Evolutionary conservation across 495 filamentous ascomycete species (phyloP), one percentile per base, ranked within the genome.

Genomic region (Hypomontagnella monticulosa): DNA sequence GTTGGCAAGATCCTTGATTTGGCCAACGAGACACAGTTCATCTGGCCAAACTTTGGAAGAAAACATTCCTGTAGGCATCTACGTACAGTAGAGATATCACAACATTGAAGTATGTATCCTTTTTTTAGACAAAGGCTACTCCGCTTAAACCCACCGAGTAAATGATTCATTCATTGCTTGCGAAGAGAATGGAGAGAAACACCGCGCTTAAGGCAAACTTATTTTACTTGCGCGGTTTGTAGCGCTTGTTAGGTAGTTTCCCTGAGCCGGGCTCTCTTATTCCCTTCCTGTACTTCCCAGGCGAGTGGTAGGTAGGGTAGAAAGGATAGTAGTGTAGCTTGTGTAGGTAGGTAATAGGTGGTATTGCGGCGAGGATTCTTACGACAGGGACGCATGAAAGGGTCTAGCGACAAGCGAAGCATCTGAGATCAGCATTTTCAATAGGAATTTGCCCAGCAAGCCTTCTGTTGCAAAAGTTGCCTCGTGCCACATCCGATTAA

Each of bases 1-100:
- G 65, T 66, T 63, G 68, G 66, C 63, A 56, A 63, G 53, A 63
- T 63, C 66, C 66, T 63, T 69, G 59, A 59, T 69, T 69, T 63
- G 66, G 55, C 66, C 55, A 58, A 62, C 48, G 38, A 59, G 54
- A 54, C 11, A 34, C 50, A 58, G 33, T 59, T 60, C 43, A 16
- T 51, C 36, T 59, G 32, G 36, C 33, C 59, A 63, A 63, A 63
- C 59, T 63, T 56, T 58, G 48, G 49, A 63, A 51, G n/a, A 41
- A 41, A 42, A 18, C 18, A 18, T 23, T 30, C 27, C 9, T 23
- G 23, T 50, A 49, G 15, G 4, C 6, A 51, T 53, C 53, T 11
- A 58, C 4, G 46, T 33, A 27, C 6, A 27, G 23, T 51, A 15
- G 16, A 51, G 34, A 15, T 1, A 27, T 7, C 18, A 14, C 33